phyloP scores from a whole-genome alignment of 2,329 filamentous ascomycete species.

The Claviceps paspali region DNA sequence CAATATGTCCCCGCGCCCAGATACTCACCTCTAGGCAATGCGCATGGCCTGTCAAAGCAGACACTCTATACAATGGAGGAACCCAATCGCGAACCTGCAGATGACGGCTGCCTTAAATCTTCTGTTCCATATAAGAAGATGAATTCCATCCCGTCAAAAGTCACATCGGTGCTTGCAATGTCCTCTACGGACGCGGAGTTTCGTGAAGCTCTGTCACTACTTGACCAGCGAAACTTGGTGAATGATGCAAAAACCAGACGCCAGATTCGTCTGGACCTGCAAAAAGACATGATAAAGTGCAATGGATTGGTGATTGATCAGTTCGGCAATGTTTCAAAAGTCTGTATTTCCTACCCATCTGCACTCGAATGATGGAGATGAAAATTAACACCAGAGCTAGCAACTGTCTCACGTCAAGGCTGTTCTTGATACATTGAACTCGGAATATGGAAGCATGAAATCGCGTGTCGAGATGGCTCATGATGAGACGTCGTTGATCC shows the following conservation, averaged over 20 bases:
- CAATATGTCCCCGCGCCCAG: too few species aligned
- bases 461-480: slow-evolving; percentile 61
- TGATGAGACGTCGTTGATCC: slow-evolving; percentile 54
- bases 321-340: slow-evolving; percentile 80
- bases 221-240: slow-evolving; percentile 55
- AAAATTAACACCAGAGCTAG: slow-evolving; percentile 29
- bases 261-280: slow-evolving; percentile 64
- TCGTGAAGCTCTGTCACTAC: slow-evolving; percentile 61
- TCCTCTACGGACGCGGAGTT: slow-evolving; percentile 91
- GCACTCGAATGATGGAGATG: neutral
- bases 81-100: too few species aligned
- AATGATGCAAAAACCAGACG: slow-evolving; percentile 70
- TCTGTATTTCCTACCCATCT: slow-evolving; percentile 24
- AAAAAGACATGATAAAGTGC: slow-evolving; percentile 83
- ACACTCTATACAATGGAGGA: too few species aligned
- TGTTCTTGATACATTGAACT: slow-evolving; percentile 65
- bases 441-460: slow-evolving; percentile 67
- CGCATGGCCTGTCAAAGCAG: too few species aligned
- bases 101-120: too few species aligned
- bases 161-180: slow-evolving; percentile 73
- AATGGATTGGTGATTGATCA: slow-evolving; percentile 81
- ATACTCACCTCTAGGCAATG: too few species aligned
- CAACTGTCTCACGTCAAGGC: slow-evolving; percentile 75
- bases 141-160: slow-evolving; percentile 64
- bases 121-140: too few species aligned